Evolutionary conservation across 306 rosid species (phyloP).

Genomic region (Astragalus membranaceus): DNA sequence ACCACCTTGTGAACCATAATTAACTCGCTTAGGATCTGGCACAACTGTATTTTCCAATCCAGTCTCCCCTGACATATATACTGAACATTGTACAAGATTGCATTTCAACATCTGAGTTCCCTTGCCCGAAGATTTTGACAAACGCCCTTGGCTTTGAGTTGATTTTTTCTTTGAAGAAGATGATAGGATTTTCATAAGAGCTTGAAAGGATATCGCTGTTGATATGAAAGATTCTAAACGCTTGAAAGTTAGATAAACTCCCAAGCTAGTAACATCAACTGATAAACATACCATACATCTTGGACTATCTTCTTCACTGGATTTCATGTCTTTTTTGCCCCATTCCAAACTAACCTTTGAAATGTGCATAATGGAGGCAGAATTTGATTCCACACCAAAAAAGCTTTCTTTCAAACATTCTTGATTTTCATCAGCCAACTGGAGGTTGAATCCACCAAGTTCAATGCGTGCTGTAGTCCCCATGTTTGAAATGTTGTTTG

Average conservation of each 20-base stretch:
- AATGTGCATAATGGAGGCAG: conserved; percentile 61
- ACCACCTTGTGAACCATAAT: conserved; percentile 98
- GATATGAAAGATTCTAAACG: conserved; percentile 75
- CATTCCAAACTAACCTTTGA: conserved; percentile 77
- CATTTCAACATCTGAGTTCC: conserved; percentile 64
- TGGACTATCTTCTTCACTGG: conserved; percentile 46
- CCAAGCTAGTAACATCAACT: conserved; percentile 64
- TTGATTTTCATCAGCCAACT: conserved; percentile 71
- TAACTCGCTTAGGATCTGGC: conserved; percentile 88
- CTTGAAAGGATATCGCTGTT: conserved; percentile 66
- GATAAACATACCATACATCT: conserved; percentile 55
- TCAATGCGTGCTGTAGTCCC: conserved; percentile 68
- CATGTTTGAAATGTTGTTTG: conserved; percentile 66
- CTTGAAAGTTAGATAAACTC: conserved; percentile 52
- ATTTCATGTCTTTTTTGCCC: conserved; percentile 77
- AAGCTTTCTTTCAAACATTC: conserved; percentile 53
- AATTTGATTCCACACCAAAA: conserved; percentile 56
- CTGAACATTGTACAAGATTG: conserved; percentile 62
- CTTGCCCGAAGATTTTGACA: conserved; percentile 66
- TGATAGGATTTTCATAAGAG: conserved; percentile 58
- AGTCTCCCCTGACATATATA: conserved; percentile 61
- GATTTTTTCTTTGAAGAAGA: conserved; percentile 52
- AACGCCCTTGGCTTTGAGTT: conserved; percentile 39
- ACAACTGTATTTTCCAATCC: conserved; percentile 63
- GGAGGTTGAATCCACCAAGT: conserved; percentile 78